A percentile compares a stretch with the other conserved stretches of the same genome.
Conservation (phyloP, 306 rosid genomes). For the Albizia julibrissin region DNA sequence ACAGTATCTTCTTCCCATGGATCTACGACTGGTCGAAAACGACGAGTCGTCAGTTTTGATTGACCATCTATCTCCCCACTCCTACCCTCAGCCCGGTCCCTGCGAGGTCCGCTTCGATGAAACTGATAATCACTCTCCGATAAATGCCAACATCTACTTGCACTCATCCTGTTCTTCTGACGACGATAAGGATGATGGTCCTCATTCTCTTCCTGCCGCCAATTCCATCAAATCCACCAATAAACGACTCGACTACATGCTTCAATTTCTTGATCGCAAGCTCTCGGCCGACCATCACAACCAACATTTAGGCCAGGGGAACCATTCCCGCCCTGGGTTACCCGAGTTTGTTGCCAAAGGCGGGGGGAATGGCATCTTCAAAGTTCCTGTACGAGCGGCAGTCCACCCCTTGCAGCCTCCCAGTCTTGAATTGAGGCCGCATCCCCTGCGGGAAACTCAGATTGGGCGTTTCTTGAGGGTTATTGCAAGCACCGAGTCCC, state of each 20-base stretch:
- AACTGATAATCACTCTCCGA: slow-evolving; percentile 3
- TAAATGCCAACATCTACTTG: slow-evolving; percentile 11
- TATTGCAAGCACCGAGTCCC: slow-evolving; percentile 58
- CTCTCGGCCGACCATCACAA: slow-evolving; percentile 42
- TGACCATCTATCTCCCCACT: background rate
- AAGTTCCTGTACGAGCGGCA: slow-evolving; percentile 60
- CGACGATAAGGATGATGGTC: slow-evolving; percentile 48
- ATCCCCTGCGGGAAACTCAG: slow-evolving; percentile 87
- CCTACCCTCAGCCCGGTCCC: slow-evolving; percentile 29
- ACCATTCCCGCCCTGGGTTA: slow-evolving; percentile 26
- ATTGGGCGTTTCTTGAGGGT: slow-evolving; percentile 72
- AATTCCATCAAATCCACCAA: slow-evolving; percentile 65
- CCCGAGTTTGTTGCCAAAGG: slow-evolving; percentile 81
- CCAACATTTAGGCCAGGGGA: background rate
- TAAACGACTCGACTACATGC: slow-evolving; percentile 83
- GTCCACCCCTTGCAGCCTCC: slow-evolving; percentile 85
- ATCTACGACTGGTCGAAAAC: slow-evolving; percentile 4
- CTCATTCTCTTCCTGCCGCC: slow-evolving; percentile 41
- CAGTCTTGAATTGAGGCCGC: slow-evolving; percentile 76
- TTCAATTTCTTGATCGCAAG: slow-evolving; percentile 86
- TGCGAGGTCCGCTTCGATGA: slow-evolving; percentile 28
- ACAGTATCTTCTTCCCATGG: slow-evolving; percentile 5
- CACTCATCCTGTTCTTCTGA: slow-evolving; percentile 46
- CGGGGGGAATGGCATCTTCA: slow-evolving; percentile 69
- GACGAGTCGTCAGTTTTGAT: slow-evolving; percentile 17